phyloP scores from a whole-genome alignment of 2,329 filamentous ascomycete genomes.

The Aspergillus candidus region DNA sequence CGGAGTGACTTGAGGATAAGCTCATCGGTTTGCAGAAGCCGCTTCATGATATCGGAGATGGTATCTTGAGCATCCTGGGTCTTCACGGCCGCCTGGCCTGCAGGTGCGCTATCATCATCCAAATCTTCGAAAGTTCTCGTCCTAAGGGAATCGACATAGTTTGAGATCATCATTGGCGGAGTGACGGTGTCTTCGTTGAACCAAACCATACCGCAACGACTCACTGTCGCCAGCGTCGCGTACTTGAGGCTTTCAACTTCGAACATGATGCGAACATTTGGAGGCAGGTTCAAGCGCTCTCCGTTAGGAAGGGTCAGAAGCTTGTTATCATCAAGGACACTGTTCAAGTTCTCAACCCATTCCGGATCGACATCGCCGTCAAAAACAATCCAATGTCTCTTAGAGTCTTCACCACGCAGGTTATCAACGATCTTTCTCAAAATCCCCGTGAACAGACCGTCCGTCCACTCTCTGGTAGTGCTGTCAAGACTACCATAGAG shows the following conservation, averaged over 20 bases:
- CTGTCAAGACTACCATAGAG: conserved; percentile 93
- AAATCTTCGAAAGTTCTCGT: conserved; percentile 86
- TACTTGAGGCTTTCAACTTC: conserved; percentile 98
- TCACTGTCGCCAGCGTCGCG: conserved; percentile 95
- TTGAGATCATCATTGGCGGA: conserved; percentile 81
- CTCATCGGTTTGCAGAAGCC: conserved; percentile 68
- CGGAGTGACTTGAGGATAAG: conserved; percentile 74
- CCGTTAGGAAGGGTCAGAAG: conserved; percentile 93
- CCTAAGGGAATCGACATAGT: conserved; percentile 80
- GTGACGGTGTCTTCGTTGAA: conserved; percentile 98
- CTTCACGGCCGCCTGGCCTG: conserved; percentile 69
- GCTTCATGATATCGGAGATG: conserved; percentile 71
- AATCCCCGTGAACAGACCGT: conserved; percentile 96
- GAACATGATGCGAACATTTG: conserved; percentile 99
- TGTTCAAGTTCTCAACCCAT: conserved; percentile 99
- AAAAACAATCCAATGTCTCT: conserved; percentile 99
- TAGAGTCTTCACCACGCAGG: conserved; percentile 89
- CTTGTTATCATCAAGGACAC: conserved; percentile 98
- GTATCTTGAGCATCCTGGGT: conserved; percentile 71
- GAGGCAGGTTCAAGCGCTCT: conserved; percentile 87
- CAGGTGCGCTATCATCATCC: conserved; percentile 79
- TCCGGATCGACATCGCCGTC: conserved; percentile 98
- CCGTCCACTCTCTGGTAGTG: conserved; percentile 97
- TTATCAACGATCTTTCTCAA: conserved; percentile 98
- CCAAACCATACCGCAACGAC: conserved; percentile 99